Percentiles rank a stretch among this genome's conserved stretches.
phyloP scores from a whole-genome alignment of 352 stramenopile genomes.

The Elongisporangium senticosum region DNA sequence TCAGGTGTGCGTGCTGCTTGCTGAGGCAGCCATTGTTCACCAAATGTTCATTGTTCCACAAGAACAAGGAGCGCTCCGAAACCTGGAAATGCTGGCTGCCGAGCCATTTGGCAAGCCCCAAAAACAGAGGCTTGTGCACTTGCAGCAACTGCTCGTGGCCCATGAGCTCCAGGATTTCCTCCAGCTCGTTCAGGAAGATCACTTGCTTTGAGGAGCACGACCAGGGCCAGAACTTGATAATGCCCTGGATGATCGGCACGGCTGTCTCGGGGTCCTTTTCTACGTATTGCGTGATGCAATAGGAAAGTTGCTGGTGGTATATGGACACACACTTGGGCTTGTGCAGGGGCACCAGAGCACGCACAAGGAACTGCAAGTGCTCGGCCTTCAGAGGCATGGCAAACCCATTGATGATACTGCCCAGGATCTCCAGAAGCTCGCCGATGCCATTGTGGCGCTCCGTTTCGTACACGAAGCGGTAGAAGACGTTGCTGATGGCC shows the following conservation, averaged over 20 bases:
- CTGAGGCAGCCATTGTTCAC: constrained; percentile 94
- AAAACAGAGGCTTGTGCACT: constrained; percentile 76
- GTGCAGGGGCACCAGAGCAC: constrained; percentile 97
- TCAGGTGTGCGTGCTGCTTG: constrained; percentile 88
- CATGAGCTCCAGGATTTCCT: constrained; percentile 98
- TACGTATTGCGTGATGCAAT: constrained; percentile 99
- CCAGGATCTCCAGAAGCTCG: constrained; percentile 97
- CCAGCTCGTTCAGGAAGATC: constrained; percentile 97
- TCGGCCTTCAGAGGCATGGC: constrained; percentile 98
- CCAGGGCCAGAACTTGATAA: constrained; percentile 96
- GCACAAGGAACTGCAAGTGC: constrained; percentile 94
- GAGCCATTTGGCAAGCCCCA: constrained; percentile 83
- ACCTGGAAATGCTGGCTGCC: constrained; percentile 95
- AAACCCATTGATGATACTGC: constrained; percentile 99
- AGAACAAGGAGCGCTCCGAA: constrained; percentile 95
- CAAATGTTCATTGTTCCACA: constrained; percentile 99
- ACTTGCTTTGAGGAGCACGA: constrained; percentile 93
- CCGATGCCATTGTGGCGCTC: constrained; percentile 94
- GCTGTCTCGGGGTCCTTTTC: constrained; percentile 98
- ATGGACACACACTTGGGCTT: constrained; percentile 96
- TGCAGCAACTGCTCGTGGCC: constrained; percentile 73
- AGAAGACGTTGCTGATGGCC: constrained; percentile 98
- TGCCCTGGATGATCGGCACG: constrained; percentile 91
- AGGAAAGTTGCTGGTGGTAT: constrained; percentile 99
- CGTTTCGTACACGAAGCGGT: constrained; percentile 98